Base-by-base conservation (phyloP, 768 basidiomycete genomes). In the Dioszegia hungarica region DNA sequence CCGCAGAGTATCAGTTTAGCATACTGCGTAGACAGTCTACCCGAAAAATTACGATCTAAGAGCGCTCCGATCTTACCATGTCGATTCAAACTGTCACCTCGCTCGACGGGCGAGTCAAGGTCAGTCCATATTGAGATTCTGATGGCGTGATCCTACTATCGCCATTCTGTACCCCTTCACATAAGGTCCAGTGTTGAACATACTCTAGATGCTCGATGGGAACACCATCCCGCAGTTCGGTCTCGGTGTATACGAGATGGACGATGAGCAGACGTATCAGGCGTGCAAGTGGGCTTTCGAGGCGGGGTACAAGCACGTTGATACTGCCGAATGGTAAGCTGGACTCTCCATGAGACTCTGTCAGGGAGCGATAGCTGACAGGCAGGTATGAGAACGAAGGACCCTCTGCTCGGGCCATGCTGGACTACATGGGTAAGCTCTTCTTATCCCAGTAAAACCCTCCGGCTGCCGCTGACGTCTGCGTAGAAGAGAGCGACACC, bases 271-370 rank as follows among this genome's bases (percentile, higher is more conserved):
- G 64, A 82, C 84, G 0, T 83, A 84, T 66, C 70, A 80, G 37
- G 80, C 80, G 40, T 83, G 85, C 17, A 82, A 74, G 27, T 82
- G 80, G 78, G 86, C 86, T 2, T 77, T 87, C 12, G 83, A 87
- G 79, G 84, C 83, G 34, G 85, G 86, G 4, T 85, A 86, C 75
- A 81, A 83, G 45, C 84, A 83, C 67, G 81, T 86, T 55, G 84
- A 78, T 56, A 74, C 72, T 41, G 77, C 75, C 78, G 72, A 78
- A 79, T 78, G 76, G 75, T 65, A 15, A 46, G 63, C 46, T n/a
- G 15, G 41, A 12, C 36, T 38, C 11, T n/a, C n/a, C n/a, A n/a
- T n/a, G 19, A 45, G 29, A 12, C 10, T 45, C 28, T 53, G 10
- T 37, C 24, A 25, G 31, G 31, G 31, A 6, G 14, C 31, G 31